phyloP scores from a whole-genome alignment of 2,329 filamentous ascomycete genomes.

The Drechslera avenae region DNA sequence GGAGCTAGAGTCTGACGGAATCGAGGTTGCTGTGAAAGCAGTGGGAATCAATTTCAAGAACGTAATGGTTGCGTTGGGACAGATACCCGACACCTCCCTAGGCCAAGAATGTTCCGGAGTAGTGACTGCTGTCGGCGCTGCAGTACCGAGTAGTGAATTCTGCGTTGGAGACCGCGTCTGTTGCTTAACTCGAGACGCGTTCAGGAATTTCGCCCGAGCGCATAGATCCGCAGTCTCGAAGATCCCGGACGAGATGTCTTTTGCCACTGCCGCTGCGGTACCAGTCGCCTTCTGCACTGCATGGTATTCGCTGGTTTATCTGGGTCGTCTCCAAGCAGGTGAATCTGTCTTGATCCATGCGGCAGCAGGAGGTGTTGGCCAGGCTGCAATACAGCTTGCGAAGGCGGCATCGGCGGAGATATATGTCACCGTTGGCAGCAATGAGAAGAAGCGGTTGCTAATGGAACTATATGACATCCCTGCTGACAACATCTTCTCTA shows the following conservation, averaged over 20 bases:
- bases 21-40: background rate
- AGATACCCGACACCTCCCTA: background rate
- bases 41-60: background rate
- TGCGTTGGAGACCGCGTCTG: background rate
- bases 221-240: background rate
- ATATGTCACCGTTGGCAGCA: conserved; percentile 21
- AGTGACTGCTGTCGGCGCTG: background rate
- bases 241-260: background rate
- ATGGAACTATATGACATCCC: conserved; percentile 22
- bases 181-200: background rate
- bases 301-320: background rate
- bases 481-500: conserved; percentile 39
- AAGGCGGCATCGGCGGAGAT: conserved; percentile 18
- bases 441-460: conserved; percentile 27
- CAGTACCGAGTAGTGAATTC: background rate
- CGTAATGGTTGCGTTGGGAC: background rate
- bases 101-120: background rate
- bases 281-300: background rate
- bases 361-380: background rate
- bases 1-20: background rate
- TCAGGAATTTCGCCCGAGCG: background rate
- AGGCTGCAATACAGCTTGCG: background rate
- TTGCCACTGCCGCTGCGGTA: background rate
- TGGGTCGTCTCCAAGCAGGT: background rate
- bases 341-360: background rate